Evolutionary conservation across 2,329 filamentous ascomycete genomes (phyloP).

Genomic region (Trichoderma guizhouense): DNA sequence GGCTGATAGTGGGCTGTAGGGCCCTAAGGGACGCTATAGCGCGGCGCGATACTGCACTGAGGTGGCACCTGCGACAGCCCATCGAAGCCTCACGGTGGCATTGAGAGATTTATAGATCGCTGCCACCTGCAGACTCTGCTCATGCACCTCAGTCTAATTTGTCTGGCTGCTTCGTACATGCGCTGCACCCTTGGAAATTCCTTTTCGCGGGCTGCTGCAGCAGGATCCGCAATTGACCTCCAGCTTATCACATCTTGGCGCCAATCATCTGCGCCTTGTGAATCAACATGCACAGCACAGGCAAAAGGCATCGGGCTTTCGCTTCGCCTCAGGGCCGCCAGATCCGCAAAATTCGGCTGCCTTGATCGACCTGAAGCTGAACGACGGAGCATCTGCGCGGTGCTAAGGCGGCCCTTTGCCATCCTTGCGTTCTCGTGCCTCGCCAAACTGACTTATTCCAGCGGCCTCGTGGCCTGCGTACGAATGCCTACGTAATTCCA

Average conservation of each 20-base stretch:
- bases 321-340: neutral
- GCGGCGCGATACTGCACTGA: slow-evolving; percentile 8
- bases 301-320: neutral
- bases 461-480: slow-evolving; percentile 13
- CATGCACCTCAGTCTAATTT: neutral
- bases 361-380: neutral
- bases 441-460: neutral
- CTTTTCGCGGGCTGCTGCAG: neutral
- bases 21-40: slow-evolving; percentile 1
- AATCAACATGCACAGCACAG: neutral
- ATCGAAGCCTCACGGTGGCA: slow-evolving; percentile 10
- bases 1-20: slow-evolving; percentile 3
- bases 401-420: neutral
- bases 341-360: neutral
- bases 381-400: neutral
- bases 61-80: slow-evolving; percentile 16
- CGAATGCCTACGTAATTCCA: slow-evolving; percentile 16
- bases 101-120: slow-evolving; percentile 16
- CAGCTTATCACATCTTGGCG: neutral
- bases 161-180: neutral
- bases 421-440: slow-evolving; percentile 9
- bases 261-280: slow-evolving; percentile 8
- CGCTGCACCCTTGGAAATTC: neutral
- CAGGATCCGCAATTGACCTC: slow-evolving; percentile 1
- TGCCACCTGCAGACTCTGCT: neutral